Base-by-base conservation (phyloP, 106 monocot genomes). In the Cymbidium sinense region DNA sequence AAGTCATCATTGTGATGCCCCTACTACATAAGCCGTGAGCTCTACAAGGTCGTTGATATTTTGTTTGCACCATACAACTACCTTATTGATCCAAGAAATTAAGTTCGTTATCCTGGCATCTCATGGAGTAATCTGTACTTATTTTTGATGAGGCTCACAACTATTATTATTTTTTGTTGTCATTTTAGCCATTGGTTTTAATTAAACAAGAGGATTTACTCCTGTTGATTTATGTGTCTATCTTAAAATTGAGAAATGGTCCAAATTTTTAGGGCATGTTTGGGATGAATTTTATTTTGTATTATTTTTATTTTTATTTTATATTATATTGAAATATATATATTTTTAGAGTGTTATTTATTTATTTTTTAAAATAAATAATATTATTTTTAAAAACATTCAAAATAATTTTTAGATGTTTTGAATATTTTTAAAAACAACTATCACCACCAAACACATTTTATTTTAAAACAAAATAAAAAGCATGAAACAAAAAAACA, bases 91-190 rank as follows among this genome's bases (percentile, higher is more conserved):
- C 87, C 88, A 75, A 90, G 82, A 84, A 94, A 92, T 61, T 85
- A 29, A 84, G 81, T 43, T 92, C 98, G 80, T 84, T 98, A 76
- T 83, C n/a, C 81, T 19, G 91, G 88, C 23, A 92, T 98, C 64
- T 83, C 84, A 28, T 98, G 98, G 98, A 77, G 75, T n/a, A 91
- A 92, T 79, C 96, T 62, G 83, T 98, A 8, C 87, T 98, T 50
- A 90, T 94, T 84, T 98, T 98, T 94, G 98, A 98, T 81, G 98
- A 98, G 86, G 98, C 98, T 74, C 98, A 98, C 84, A 98, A 98
- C 77, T 98, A 93, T 39, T 28, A 2, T 71, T 70, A 34, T 70
- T 34, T 21, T 71, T 9, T 67, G 2, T 71, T 10, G 7, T 70
- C 34, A 70, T 17, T 70, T 70, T 3, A 34, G 17, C 12, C 34